Conservation (phyloP, 2,329 filamentous ascomycete species). For the Aspergillus ibericus region DNA sequence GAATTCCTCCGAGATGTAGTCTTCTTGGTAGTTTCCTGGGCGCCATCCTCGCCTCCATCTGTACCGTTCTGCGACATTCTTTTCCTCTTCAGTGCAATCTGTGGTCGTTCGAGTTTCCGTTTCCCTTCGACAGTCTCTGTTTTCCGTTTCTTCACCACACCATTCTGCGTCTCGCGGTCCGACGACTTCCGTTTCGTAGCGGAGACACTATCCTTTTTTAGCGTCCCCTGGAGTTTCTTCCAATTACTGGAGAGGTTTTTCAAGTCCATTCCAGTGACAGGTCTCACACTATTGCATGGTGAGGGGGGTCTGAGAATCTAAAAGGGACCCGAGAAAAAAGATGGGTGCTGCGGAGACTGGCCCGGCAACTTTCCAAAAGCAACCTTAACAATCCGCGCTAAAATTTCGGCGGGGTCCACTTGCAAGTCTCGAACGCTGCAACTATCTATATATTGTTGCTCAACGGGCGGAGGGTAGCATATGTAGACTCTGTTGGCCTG, state of each 20-base stretch:
- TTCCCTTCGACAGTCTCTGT: constrained; percentile 20
- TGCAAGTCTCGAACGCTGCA: constrained; percentile 8
- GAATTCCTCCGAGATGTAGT: constrained; percentile 64
- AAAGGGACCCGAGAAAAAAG: constrained; percentile 19
- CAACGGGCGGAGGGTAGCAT: background rate
- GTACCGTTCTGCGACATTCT: constrained; percentile 32
- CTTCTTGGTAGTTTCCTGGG: constrained; percentile 60
- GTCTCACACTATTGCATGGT: constrained; percentile 23
- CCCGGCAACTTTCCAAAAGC: constrained; percentile 7
- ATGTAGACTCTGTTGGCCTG: too few relatives aligned
- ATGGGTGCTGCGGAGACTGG: constrained; percentile 20
- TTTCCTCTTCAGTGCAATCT: constrained; percentile 27
- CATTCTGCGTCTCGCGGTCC: constrained; percentile 33
- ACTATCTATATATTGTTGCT: background rate
- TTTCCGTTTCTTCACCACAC: constrained; percentile 35
- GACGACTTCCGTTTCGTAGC: constrained; percentile 36
- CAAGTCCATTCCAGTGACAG: constrained; percentile 40
- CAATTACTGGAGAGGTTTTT: constrained; percentile 51
- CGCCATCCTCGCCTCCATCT: constrained; percentile 51
- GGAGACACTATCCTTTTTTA: constrained; percentile 36
- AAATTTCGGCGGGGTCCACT: constrained; percentile 22
- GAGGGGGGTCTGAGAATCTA: constrained; percentile 7
- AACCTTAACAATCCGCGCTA: constrained; percentile 14
- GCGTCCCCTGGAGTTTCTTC: constrained; percentile 51
- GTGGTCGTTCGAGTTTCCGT: constrained; percentile 24